phyloP scores from a whole-genome alignment of 495 filamentous ascomycete genomes.

The Massariosphaeria phaeospora region DNA sequence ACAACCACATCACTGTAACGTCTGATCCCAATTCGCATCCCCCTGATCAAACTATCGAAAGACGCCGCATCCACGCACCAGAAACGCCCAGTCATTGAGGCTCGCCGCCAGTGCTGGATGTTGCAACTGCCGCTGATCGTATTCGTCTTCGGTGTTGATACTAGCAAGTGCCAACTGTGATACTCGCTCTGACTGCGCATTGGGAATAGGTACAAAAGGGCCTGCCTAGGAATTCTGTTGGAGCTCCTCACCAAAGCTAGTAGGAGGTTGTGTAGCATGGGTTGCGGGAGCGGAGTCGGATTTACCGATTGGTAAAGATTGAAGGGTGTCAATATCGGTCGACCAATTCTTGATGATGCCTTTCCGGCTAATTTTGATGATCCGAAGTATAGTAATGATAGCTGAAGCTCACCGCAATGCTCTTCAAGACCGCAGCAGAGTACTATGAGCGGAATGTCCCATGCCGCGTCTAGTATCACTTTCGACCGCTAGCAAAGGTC shows the following conservation, averaged over 20 bases:
- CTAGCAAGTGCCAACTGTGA: background rate
- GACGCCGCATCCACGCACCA: constrained; percentile 11
- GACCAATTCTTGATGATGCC: background rate
- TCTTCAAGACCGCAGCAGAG: background rate
- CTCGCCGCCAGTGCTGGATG: constrained; percentile 7
- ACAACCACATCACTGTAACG: background rate
- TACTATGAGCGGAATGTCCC: background rate
- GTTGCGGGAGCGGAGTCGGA: background rate
- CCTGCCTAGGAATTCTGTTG: background rate
- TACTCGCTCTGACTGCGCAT: background rate
- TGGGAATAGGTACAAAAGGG: background rate
- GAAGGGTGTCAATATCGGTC: background rate
- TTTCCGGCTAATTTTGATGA: background rate
- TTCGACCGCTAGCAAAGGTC: constrained; percentile 15
- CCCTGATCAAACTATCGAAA: constrained; percentile 17
- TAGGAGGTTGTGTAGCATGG: background rate
- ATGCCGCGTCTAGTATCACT: background rate
- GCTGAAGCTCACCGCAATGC: background rate
- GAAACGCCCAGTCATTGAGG: constrained; percentile 12
- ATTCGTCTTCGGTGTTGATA: background rate
- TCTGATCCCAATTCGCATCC: constrained; percentile 4
- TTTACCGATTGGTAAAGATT: background rate
- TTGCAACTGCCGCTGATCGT: background rate
- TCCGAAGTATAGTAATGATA: constrained; percentile 5
- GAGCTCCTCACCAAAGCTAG: background rate